Conservation (phyloP, 345 rosid genomes). For the Turnera subulata region DNA sequence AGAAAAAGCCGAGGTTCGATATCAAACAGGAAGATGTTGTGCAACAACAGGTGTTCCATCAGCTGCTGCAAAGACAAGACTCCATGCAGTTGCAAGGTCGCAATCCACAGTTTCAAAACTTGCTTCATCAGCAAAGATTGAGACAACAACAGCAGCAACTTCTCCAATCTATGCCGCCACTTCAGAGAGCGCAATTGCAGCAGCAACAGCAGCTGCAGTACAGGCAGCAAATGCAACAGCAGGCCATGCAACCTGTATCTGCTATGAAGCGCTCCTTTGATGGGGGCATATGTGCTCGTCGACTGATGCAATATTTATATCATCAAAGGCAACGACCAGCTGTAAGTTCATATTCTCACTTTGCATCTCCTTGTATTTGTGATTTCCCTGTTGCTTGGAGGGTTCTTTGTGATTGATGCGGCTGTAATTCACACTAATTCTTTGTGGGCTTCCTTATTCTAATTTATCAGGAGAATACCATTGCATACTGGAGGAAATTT, state of each 20-base stretch:
- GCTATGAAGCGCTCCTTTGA: conserved; percentile 56
- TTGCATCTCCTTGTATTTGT: not conserved
- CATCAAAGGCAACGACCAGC: conserved; percentile 87
- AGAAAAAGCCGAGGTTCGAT: conserved; percentile 78
- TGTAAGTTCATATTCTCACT: conserved; percentile 38
- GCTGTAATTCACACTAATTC: too few relatives aligned
- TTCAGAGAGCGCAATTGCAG: conserved; percentile 81
- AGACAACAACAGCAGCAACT: conserved; percentile 56
- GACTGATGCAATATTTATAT: conserved; percentile 92
- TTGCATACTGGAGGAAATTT: conserved; percentile 94
- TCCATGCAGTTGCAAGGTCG: conserved; percentile 67
- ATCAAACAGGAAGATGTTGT: conserved; percentile 85
- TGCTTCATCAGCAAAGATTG: conserved; percentile 73
- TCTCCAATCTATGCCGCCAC: conserved; percentile 75
- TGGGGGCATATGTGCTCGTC: conserved; percentile 84
- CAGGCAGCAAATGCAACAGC: conserved; percentile 80
- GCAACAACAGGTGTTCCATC: conserved; percentile 78
- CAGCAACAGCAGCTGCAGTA: conserved; percentile 77
- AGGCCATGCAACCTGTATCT: conserved; percentile 59
- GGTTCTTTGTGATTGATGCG: not conserved
- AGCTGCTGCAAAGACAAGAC: conserved; percentile 83
- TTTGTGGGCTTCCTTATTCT: conserved; percentile 3
- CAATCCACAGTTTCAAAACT: conserved; percentile 62
- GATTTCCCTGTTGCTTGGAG: not conserved
- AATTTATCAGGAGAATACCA: conserved; percentile 64